phyloP scores from a whole-genome alignment of 495 filamentous ascomycete genomes.

The Filosporella fistucella region DNA sequence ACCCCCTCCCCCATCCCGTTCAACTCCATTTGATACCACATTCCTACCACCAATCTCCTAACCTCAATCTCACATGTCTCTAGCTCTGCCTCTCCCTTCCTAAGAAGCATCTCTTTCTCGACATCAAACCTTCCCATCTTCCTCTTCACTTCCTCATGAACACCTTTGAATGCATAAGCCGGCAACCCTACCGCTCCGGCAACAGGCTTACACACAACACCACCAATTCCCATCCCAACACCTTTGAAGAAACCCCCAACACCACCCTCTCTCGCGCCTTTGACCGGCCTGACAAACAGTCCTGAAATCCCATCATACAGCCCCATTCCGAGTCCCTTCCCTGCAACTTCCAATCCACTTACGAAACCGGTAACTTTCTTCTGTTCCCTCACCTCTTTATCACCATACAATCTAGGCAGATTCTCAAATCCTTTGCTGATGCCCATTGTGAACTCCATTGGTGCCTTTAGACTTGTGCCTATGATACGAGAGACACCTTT shows the following conservation, averaged over 20 bases:
- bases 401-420: slow-evolving; percentile 69
- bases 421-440: slow-evolving; percentile 75
- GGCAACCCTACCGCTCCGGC: slow-evolving; percentile 58
- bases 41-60: slow-evolving; percentile 27
- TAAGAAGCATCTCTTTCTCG: slow-evolving; percentile 59
- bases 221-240: slow-evolving; percentile 67
- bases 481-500: slow-evolving; percentile 14
- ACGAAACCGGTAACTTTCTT: slow-evolving; percentile 65
- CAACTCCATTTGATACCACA: background rate
- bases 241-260: slow-evolving; percentile 35
- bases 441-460: slow-evolving; percentile 17
- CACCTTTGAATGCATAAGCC: slow-evolving; percentile 66
- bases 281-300: slow-evolving; percentile 60
- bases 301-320: slow-evolving; percentile 67
- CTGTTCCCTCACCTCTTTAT: slow-evolving; percentile 51
- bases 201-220: slow-evolving; percentile 36
- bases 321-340: slow-evolving; percentile 57
- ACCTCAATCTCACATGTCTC: slow-evolving; percentile 34
- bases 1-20: background rate
- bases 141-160: slow-evolving; percentile 59
- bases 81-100: slow-evolving; percentile 72
- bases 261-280: slow-evolving; percentile 61
- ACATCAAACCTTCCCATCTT: slow-evolving; percentile 43
- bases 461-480: slow-evolving; percentile 12
- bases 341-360: slow-evolving; percentile 58